Percentiles rank a stretch among this genome's conserved stretches.
These are phyloP conservation scores for Kickxella alabastrina DNA, from an alignment of 192 early-diverging fungal genomes.

Conservation along the genomic window DNA sequence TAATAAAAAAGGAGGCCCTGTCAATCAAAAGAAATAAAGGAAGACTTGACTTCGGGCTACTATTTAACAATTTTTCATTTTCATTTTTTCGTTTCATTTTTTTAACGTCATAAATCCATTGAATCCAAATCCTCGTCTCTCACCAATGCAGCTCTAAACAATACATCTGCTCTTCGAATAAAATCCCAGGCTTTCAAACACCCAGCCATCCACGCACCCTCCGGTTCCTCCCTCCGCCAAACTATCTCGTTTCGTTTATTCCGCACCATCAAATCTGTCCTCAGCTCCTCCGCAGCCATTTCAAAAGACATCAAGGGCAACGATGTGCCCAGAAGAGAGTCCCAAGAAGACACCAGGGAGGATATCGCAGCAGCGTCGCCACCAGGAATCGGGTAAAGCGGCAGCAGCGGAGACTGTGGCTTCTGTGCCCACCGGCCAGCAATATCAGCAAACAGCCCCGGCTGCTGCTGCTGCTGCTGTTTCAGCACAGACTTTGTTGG, in stretches of 20 bases:
- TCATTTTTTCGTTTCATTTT: no score
- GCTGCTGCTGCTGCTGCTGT: background rate
- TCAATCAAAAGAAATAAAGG: no score
- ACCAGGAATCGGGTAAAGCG: slow-evolving; percentile 12
- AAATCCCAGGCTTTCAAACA: slow-evolving; percentile 38
- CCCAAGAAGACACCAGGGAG: background rate
- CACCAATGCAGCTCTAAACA: slow-evolving; percentile 7
- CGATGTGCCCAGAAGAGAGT: background rate
- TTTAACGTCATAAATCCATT: background rate
- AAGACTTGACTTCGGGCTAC: no score
- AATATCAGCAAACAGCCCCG: slow-evolving; percentile 9
- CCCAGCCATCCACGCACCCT: slow-evolving; percentile 20
- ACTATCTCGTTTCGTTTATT: background rate
- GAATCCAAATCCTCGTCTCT: background rate
- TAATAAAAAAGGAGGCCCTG: no score
- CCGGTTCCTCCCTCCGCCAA: slow-evolving; percentile 2
- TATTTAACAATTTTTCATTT: no score
- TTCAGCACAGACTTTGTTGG: slow-evolving; percentile 1
- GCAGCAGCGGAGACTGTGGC: background rate
- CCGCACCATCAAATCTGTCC: background rate
- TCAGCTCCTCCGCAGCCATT: slow-evolving; percentile 1
- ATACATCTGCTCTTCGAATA: slow-evolving; percentile 27
- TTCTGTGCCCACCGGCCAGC: slow-evolving; percentile 7
- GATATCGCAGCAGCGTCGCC: background rate
- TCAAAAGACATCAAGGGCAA: no score